Evolutionary conservation across 2,329 filamentous ascomycete species (phyloP).

Genomic region (Harringtonia lauricola): DNA sequence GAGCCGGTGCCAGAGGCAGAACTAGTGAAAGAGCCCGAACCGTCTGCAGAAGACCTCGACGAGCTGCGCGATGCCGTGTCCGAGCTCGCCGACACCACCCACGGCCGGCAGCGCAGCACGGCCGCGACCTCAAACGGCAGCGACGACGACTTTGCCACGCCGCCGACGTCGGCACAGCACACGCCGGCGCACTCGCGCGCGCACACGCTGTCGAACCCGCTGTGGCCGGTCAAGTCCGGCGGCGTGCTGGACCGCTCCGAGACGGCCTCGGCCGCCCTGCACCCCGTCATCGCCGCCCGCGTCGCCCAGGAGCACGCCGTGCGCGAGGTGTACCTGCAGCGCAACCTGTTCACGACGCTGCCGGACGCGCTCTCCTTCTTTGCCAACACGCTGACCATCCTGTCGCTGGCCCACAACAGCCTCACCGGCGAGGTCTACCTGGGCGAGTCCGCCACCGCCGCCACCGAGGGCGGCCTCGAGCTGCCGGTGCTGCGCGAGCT

Average conservation of each 20-base stretch:
- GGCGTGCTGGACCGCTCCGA: conserved; percentile 60
- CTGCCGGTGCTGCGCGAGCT: conserved; percentile 69
- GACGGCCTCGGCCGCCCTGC: conserved; percentile 49
- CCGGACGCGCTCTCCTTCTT: conserved; percentile 64
- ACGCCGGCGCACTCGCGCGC: conserved; percentile 38
- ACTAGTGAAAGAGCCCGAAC: not conserved
- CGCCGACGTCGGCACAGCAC: conserved; percentile 40
- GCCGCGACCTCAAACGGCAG: conserved; percentile 25
- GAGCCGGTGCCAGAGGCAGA: no score
- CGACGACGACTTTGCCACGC: conserved; percentile 45
- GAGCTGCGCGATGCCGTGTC: conserved; percentile 10
- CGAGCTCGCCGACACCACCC: conserved; percentile 1
- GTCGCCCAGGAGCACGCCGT: conserved; percentile 40
- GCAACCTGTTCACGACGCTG: conserved; percentile 63
- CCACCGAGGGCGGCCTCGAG: conserved; percentile 44
- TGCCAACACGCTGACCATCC: conserved; percentile 54
- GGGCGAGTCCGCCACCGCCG: conserved; percentile 13
- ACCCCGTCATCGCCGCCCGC: conserved; percentile 45
- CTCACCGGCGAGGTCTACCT: conserved; percentile 56
- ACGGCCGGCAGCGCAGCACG: conserved; percentile 2
- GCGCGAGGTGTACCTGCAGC: conserved; percentile 56
- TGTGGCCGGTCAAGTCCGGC: conserved; percentile 45
- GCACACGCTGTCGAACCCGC: conserved; percentile 33
- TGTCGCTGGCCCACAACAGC: conserved; percentile 69
- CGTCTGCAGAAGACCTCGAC: conserved; percentile 1